These are phyloP conservation scores for Metschnikowia similis DNA, from an alignment of 805 yeast genomes.

Conservation along the genomic window DNA sequence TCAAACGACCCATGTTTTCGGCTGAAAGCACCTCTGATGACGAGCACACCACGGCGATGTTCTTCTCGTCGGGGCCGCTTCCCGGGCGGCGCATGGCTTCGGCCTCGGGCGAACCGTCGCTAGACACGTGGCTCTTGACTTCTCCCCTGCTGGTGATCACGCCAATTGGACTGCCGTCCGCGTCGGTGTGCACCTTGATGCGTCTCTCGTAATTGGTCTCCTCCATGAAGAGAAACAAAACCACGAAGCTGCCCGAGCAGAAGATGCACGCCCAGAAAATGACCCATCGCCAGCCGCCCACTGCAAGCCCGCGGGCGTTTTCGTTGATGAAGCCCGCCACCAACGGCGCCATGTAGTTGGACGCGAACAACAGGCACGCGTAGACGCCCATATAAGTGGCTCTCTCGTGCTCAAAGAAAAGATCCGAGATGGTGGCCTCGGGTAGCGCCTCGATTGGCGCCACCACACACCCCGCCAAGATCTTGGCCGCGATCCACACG, in stretches of 20 bases:
- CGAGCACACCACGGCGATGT: background rate
- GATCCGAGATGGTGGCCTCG: constrained; percentile 46
- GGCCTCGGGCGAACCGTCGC: too few relatives aligned
- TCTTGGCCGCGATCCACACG: constrained; percentile 14
- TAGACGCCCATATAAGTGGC: constrained; percentile 17
- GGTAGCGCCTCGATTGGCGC: constrained; percentile 47
- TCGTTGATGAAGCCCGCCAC: constrained; percentile 18
- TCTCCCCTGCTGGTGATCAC: constrained; percentile 11
- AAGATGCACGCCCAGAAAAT: constrained; percentile 14
- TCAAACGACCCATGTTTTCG: constrained; percentile 2
- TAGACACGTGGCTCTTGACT: background rate
- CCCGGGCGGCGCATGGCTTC: background rate
- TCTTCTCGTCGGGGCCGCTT: constrained; percentile 1
- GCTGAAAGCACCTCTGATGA: background rate
- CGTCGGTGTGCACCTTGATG: constrained; percentile 8
- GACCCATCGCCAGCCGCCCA: constrained; percentile 17
- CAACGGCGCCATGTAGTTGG: constrained; percentile 15
- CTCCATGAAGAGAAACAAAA: constrained; percentile 16
- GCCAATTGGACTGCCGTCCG: constrained; percentile 6
- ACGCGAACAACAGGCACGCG: constrained; percentile 23
- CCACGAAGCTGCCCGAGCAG: constrained; percentile 7
- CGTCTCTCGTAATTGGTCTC: constrained; percentile 15
- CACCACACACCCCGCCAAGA: constrained; percentile 23
- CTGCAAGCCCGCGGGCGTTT: constrained; percentile 5
- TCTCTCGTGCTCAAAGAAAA: constrained; percentile 48